Base-by-base conservation (phyloP, 768 basidiomycete genomes). In the Hemileccinum impolitum region DNA sequence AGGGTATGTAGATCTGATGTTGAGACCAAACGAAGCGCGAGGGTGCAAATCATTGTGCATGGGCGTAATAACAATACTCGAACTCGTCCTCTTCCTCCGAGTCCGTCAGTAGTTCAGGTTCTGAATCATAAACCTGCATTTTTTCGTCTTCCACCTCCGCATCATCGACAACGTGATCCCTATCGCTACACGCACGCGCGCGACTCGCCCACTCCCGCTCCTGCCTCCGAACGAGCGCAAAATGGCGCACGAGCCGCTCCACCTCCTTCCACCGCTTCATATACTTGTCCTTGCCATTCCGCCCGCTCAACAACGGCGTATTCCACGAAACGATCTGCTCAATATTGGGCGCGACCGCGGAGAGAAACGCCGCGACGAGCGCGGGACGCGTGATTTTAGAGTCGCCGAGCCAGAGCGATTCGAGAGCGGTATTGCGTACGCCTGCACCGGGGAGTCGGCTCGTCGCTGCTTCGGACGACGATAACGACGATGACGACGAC, bases 291-390 rank as follows among this genome's bases (percentile, higher is more conserved):
- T 63, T 63, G 0, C 64, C 64, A 0, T 17, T 12, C 8, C 59
- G 41, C 1, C 61, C 61, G 17, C 61, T 65, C 53, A 66, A 40
- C 43, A 65, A 34, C 1, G 61, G 61, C 41, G 63, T 64, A 8
- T 64, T 68, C 64, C 64, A 66, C 35, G 64, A 64, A 8, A 35
- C 52, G 45, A 64, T 61, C 40, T 66, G 61, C 26, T 59, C 61
- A 3, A 68, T 5, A 4, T 68, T 68, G 2, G 64, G 64, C 1
- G 62, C 66, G 21, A 66, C 54, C 0, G 66, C 57, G 17, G 64
- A 68, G 19, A 66, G 11, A 26, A 63, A 66, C 10, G 63, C 46
- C 0, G 64, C 64, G 21, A 66, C 64, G 42, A 66, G 54, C 13
- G 38, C 19, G 0, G 66, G 53, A 4, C 57, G 64, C 0, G 64